These are phyloP conservation scores for Pichia heedii DNA, from an alignment of 805 yeast species.

Conservation along the genomic window DNA sequence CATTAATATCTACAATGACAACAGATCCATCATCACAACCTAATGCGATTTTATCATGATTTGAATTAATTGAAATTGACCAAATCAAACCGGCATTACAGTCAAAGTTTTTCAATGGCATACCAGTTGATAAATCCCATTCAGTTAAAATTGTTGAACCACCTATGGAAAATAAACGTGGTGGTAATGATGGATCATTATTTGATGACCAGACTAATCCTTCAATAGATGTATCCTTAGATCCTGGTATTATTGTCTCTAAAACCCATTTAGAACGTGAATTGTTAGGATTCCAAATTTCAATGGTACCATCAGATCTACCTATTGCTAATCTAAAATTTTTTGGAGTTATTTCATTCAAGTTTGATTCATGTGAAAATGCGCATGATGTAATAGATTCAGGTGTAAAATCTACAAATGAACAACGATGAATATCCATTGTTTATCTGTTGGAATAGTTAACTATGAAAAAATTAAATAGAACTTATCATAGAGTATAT, in stretches of 20 bases:
- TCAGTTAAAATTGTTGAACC: constrained; percentile 89
- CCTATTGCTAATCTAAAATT: constrained; percentile 82
- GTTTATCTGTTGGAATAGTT: background rate
- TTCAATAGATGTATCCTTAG: constrained; percentile 77
- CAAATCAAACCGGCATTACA: constrained; percentile 92
- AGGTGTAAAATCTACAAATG: constrained; percentile 84
- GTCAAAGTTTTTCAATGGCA: constrained; percentile 67
- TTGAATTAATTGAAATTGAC: constrained; percentile 65
- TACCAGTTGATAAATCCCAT: constrained; percentile 75
- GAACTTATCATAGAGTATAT: background rate
- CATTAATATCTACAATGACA: constrained; percentile 73
- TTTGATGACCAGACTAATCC: constrained; percentile 71
- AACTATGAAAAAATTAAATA: background rate
- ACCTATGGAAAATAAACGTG: constrained; percentile 84
- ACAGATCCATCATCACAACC: constrained; percentile 96
- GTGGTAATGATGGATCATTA: constrained; percentile 32
- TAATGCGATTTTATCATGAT: constrained; percentile 60
- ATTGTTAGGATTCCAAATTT: constrained; percentile 77
- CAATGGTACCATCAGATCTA: constrained; percentile 89
- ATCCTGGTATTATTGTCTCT: constrained; percentile 67
- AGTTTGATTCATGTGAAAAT: constrained; percentile 54
- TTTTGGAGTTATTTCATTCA: constrained; percentile 35
- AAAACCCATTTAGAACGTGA: constrained; percentile 64
- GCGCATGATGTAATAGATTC: constrained; percentile 75
- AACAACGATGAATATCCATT: constrained; percentile 81